These are phyloP conservation scores for Isatis tinctoria DNA, from an alignment of 345 rosid genomes.

Conservation along the genomic window DNA sequence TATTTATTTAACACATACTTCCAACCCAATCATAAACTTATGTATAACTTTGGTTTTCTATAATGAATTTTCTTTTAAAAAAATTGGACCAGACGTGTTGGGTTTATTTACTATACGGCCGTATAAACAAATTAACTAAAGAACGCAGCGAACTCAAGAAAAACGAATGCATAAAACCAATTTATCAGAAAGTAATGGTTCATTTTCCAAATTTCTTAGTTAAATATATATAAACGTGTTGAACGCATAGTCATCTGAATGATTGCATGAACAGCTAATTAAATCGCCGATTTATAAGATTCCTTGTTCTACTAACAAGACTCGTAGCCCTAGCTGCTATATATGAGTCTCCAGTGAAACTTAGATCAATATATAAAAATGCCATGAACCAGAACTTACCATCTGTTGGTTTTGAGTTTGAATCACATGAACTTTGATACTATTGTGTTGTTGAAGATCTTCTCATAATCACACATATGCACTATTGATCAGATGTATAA, in stretches of 20 bases:
- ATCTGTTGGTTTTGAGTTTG: neutral
- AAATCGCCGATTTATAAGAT: neutral
- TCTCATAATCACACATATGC: neutral
- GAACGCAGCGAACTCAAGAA: neutral
- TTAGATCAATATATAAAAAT: neutral
- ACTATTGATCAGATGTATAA: neutral
- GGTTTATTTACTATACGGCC: neutral
- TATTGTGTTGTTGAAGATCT: neutral
- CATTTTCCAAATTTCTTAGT: neutral
- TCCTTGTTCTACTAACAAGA: neutral
- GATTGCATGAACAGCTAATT: neutral
- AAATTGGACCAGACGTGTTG: neutral
- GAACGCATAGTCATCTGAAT: neutral
- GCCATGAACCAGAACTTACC: neutral
- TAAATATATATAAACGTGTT: neutral
- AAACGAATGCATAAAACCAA: neutral
- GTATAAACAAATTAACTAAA: neutral
- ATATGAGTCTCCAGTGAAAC: neutral
- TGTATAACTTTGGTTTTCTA: neutral
- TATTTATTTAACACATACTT: conserved; percentile 11
- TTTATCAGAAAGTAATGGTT: neutral
- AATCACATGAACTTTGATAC: neutral
- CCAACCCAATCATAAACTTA: conserved; percentile 11
- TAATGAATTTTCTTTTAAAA: neutral
- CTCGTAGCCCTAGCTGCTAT: neutral